Base-by-base conservation (phyloP, 495 filamentous ascomycete genomes). In the Talaromyces nanjingensis region DNA sequence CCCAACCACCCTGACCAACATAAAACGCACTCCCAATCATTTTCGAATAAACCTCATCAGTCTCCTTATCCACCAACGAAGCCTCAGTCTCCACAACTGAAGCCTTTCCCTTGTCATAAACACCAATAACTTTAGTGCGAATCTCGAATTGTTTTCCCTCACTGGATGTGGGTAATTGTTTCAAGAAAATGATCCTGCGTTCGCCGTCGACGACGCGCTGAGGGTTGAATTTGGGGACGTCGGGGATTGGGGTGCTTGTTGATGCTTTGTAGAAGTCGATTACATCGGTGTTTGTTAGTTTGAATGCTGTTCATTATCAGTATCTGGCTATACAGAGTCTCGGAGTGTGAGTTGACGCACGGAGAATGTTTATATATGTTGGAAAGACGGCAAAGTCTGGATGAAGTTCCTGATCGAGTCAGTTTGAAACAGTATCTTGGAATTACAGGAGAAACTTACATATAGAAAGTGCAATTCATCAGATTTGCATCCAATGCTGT, bases 381-480 rank as follows among this genome's bases (percentile, higher is more conserved):
- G 92, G 92, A 75, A 96, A 97, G 71, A 89, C 88, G 42, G 87
- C 68, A 74, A 96, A 96, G 65, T 86, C 80, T 52, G 91, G 90
- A 71, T 96, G 88, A 31, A 93, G 83, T 75, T 93, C 91, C 89
- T 93, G 39, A 64, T 31, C 57, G 1, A 65, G 62, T 33, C 18
- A 56, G 53, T 29, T 22, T 16, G 4, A 5, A 24, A 60, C 27
- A n/a, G 27, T 42, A 11, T 18, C 14, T 45, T 18, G 6, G 16
- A 45, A 45, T 1, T 16, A 18, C 39, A 45, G 34, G 25, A 39
- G 18, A 27, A 34, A 68, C 83, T 39, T 79, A 92, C 91, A 65
- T 91, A 96, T 74, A 96, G 86, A 72, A 96, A 96, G 68, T 96
- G 91, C 67, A 96, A 82, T 79, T 96, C 92, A 63, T 96, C 86